These are phyloP conservation scores for Alternaria novae-zelandiae DNA, from an alignment of 2,329 filamentous ascomycete species.

Conservation along the genomic window DNA sequence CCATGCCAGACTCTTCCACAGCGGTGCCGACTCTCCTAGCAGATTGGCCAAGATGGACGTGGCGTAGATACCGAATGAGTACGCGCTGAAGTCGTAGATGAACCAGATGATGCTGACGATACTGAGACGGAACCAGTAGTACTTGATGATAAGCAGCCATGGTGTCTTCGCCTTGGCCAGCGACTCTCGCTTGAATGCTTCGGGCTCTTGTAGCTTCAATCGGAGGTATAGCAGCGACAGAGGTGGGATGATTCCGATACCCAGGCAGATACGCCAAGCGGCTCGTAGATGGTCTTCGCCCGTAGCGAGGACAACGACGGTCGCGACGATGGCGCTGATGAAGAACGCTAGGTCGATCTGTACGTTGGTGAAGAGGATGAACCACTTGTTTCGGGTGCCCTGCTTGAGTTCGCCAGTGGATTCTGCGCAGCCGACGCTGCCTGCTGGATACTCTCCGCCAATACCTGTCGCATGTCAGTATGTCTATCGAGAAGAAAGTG, in stretches of 20 bases:
- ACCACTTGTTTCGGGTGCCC: conserved; percentile 88
- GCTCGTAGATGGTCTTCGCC: conserved; percentile 69
- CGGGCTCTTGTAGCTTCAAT: conserved; percentile 59
- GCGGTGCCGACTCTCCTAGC: conserved; percentile 62
- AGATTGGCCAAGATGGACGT: conserved; percentile 74
- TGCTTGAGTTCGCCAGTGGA: conserved; percentile 80
- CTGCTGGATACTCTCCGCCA: conserved; percentile 80
- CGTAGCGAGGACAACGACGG: conserved; percentile 63
- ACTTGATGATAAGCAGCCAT: conserved; percentile 55
- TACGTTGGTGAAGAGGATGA: conserved; percentile 79
- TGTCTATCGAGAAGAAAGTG: not conserved
- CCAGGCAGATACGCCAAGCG: conserved; percentile 83
- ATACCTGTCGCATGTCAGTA: conserved; percentile 59
- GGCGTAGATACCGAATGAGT: conserved; percentile 86
- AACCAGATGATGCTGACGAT: conserved; percentile 65
- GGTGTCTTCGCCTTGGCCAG: conserved; percentile 56
- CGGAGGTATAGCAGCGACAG: conserved; percentile 64
- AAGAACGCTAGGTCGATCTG: conserved; percentile 89
- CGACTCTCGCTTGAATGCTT: conserved; percentile 59
- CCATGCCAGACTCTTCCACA: conserved; percentile 86
- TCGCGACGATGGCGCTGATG: conserved; percentile 77
- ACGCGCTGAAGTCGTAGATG: conserved; percentile 73
- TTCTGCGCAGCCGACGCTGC: conserved; percentile 83
- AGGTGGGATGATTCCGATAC: conserved; percentile 56
- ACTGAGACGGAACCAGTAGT: conserved; percentile 62